phyloP scores from a whole-genome alignment of 345 rosid genomes.

The Cardamine chenopodiifolia region DNA sequence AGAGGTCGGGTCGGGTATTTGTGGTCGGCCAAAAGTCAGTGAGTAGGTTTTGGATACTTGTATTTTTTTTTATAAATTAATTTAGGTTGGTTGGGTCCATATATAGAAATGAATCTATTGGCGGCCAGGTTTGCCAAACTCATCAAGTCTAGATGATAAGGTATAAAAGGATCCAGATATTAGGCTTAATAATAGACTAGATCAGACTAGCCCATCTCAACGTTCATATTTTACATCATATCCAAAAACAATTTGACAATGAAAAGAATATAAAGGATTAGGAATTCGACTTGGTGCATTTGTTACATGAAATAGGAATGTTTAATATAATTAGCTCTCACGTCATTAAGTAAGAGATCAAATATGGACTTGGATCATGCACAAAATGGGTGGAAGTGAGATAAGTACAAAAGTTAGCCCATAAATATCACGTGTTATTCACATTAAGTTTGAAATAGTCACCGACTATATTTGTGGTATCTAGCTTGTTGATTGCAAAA shows the following conservation, averaged over 20 bases:
- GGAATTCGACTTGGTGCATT: neutral
- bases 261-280: neutral
- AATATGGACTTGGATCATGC: slow-evolving; percentile 13
- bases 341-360: slow-evolving; percentile 3
- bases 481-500: slow-evolving; percentile 22
- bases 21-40: slow-evolving; percentile 12
- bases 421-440: slow-evolving; percentile 38
- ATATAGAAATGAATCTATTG: neutral
- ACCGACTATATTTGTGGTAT: slow-evolving; percentile 32
- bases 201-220: neutral
- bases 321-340: neutral
- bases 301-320: neutral
- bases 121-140: neutral
- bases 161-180: neutral
- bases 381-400: slow-evolving; percentile 29
- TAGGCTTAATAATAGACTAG: neutral
- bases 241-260: neutral
- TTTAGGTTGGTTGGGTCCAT: neutral
- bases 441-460: slow-evolving; percentile 15
- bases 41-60: slow-evolving; percentile 1
- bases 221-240: neutral
- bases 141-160: neutral
- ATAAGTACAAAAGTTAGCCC: slow-evolving; percentile 33
- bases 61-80: neutral
- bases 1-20: slow-evolving; percentile 1